Conservation (phyloP, 192 early-diverging fungal genomes). For the Backusella westeae region DNA sequence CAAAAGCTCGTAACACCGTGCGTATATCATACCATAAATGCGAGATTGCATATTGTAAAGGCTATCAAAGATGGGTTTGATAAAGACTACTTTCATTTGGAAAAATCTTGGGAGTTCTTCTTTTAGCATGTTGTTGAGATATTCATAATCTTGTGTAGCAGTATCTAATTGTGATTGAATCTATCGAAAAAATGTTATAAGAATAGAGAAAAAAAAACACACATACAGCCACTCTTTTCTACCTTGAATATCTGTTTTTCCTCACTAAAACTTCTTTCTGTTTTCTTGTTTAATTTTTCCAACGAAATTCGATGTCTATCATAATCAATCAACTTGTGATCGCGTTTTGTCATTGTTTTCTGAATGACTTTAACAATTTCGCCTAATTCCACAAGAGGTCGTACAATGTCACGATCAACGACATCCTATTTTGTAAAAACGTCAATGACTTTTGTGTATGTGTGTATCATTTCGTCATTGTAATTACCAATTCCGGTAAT, state of each 20-base stretch:
- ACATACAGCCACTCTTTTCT: neutral
- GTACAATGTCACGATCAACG: conserved; percentile 77
- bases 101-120: conserved; percentile 78
- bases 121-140: conserved; percentile 79
- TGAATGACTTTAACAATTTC: conserved; percentile 72
- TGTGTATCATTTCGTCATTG: neutral
- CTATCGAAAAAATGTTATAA: conserved; percentile 7
- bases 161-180: conserved; percentile 72
- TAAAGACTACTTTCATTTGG: conserved; percentile 64
- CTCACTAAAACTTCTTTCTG: conserved; percentile 60
- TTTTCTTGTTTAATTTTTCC: conserved; percentile 76
- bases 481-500: conserved; percentile 60
- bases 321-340: conserved; percentile 92
- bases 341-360: conserved; percentile 84
- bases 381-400: conserved; percentile 73
- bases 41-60: conserved; percentile 83
- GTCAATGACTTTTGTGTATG: neutral
- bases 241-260: conserved; percentile 70
- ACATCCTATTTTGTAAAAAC: conserved; percentile 39
- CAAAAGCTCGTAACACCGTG: conserved; percentile 52
- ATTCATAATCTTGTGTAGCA: conserved; percentile 82
- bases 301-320: conserved; percentile 76
- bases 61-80: conserved; percentile 84
- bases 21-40: conserved; percentile 69
- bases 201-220: neutral